These are phyloP conservation scores for Cocos nucifera DNA, from an alignment of 176 grass and related monocot species.

Conservation along the genomic window DNA sequence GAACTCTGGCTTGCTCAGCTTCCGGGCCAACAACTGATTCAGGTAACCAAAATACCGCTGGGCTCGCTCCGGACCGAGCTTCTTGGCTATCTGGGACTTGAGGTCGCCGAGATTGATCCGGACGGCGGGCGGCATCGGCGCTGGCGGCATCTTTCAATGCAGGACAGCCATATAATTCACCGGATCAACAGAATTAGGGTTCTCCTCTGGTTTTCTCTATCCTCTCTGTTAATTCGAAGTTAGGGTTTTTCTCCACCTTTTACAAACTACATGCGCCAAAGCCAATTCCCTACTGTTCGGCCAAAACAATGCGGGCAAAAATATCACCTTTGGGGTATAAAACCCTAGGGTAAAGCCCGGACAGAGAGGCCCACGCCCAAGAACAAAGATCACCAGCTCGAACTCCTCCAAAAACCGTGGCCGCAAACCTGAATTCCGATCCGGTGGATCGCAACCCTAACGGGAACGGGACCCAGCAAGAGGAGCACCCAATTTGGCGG, in stretches of 20 bases:
- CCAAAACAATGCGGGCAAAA: slow-evolving; percentile 4
- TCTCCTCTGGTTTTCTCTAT: background rate
- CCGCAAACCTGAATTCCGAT: no score
- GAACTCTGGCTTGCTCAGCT: slow-evolving; percentile 74
- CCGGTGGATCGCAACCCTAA: no score
- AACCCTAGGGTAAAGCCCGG: background rate
- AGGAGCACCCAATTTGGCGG: no score
- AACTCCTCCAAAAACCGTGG: no score
- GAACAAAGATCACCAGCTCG: background rate
- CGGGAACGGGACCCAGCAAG: no score
- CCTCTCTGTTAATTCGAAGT: background rate
- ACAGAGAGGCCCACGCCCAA: background rate
- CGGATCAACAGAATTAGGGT: background rate
- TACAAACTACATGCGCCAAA: background rate
- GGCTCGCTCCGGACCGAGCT: slow-evolving; percentile 50
- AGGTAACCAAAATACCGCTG: slow-evolving; percentile 69
- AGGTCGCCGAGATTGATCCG: slow-evolving; percentile 66
- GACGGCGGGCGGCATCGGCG: background rate
- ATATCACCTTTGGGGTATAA: background rate
- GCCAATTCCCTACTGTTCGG: background rate
- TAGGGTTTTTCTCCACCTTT: background rate
- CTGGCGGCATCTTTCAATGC: slow-evolving; percentile 11
- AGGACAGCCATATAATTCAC: slow-evolving; percentile 1
- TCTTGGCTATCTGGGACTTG: slow-evolving; percentile 61
- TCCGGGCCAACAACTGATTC: slow-evolving; percentile 59